Base-by-base conservation (phyloP, 345 rosid species). In the Eucalyptus marginata region DNA sequence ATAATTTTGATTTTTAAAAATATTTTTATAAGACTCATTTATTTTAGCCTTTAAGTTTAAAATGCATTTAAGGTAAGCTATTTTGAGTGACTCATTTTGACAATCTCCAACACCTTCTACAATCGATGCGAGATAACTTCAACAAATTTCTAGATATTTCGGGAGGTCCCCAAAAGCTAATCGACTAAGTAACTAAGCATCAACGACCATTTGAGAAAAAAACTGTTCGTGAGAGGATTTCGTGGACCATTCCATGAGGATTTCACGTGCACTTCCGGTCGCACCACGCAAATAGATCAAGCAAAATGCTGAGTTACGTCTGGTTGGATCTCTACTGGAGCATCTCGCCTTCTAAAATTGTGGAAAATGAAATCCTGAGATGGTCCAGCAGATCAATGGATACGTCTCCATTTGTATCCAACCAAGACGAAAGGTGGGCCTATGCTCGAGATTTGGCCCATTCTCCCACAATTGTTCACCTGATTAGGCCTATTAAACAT, bases 51-150 rank as follows among this genome's bases (percentile, higher is more conserved):
- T 0, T 52, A 18, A 52, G 10, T 52, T 52, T 7, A 20, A 20
- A 52, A 52, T 52, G 58, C 58, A 52, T 52, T 52, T 52, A 20
- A 52, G 25, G 10, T 8, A 8, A 52, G 25, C 5, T 52, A 0
- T 52, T 52, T 1, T 7, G 2, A 18, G 4, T 18, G 4, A 52
- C 25, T 52, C 9, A 52, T 52, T 52, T 52, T 52, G 24, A 52
- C 24, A 52, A 52, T 52, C 1, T 7, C 4, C 10, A 52, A 2
- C 24, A 2, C 9, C 2, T 52, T 52, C 4, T 2, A 52, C 2
- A 18, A 52, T 52, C 1, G 58, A 52, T 18, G 8, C 0, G 4
- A 4, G 9, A 52, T 52, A 52, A 18, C 22, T 22, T 52, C 4
- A 52, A 8, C 10, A 52, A 52, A 20, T 52, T 52, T 52, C 25